Conservation (phyloP, 1,139 yeast species). For the Keqinozyma sinolaborantium region DNA sequence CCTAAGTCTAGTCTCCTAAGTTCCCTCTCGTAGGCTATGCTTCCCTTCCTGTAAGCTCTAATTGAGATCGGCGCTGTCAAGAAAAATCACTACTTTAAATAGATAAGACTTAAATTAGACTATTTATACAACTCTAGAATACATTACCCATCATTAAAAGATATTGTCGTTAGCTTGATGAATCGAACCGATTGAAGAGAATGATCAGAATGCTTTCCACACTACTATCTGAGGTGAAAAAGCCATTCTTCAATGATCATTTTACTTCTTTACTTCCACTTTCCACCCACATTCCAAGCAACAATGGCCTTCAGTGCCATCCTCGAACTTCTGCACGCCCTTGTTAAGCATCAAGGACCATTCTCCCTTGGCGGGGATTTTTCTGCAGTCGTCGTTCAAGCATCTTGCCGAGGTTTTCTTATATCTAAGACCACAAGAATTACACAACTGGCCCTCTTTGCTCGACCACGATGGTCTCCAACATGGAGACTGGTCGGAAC, state of each 20-base stretch:
- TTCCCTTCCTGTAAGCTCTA: too few species aligned
- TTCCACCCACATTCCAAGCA: constrained; percentile 67
- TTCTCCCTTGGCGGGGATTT: constrained; percentile 96
- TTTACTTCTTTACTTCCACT: constrained; percentile 36
- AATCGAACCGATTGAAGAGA: too few species aligned
- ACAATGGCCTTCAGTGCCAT: constrained; percentile 43
- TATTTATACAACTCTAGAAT: too few species aligned
- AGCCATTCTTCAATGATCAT: not conserved
- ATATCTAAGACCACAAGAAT: constrained; percentile 92
- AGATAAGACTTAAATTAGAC: too few species aligned
- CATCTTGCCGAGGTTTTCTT: constrained; percentile 94
- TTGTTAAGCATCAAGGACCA: constrained; percentile 83
- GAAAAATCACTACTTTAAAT: too few species aligned
- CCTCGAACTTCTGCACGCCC: constrained; percentile 45
- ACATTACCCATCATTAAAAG: too few species aligned
- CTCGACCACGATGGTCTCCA: constrained; percentile 98
- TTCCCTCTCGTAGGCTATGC: too few species aligned
- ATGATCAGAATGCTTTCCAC: too few species aligned
- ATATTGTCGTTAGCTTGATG: too few species aligned
- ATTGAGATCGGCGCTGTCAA: too few species aligned
- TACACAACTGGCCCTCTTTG: constrained; percentile 88
- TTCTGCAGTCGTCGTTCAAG: constrained; percentile 66
- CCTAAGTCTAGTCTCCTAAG: too few species aligned
- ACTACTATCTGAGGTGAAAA: not conserved
- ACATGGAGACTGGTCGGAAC: constrained; percentile 90